Evolutionary conservation across 2,329 filamentous ascomycete genomes (phyloP), one percentile per base, ranked within the genome.

Genomic region (Fusarium pseudograminearum): DNA sequence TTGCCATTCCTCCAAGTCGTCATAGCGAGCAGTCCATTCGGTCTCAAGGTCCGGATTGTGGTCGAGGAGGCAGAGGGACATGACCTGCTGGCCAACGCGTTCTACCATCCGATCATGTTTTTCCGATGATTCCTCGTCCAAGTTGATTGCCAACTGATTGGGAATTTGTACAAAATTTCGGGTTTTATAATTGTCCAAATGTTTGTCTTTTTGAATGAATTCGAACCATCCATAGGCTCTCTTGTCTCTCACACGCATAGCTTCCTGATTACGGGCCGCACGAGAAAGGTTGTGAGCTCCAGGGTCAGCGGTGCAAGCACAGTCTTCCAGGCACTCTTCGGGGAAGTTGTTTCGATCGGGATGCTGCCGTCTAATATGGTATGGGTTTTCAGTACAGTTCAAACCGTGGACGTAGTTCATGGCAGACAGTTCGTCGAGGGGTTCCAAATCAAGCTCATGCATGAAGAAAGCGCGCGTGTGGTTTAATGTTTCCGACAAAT

Each of bases 231-330:
- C 3, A 2, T 8, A 12, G 6, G 53, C 20, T 5, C 7, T 4
- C 16, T n/a, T 53, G n/a, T 34, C n/a, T 26, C 61, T 61, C 12
- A 57, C 33, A 38, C n/a, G 2, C 16, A 42, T 28, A 28, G 46
- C 47, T 22, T 68, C 64, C 6, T 53, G 61, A 16, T 62, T 62
- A 48, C 69, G 64, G 26, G 14, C 40, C 11, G 54, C 51, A 9
- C 69, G 64, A 1, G 67, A 53, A 9, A 63, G 26, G 41, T 71
- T 71, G 31, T 71, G 61, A n/a, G 59, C 47, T 30, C 31, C 53
- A 40, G 69, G 60, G 11, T 48, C 24, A 20, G 3, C 18, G 15
- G 42, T 56, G 28, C 56, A 57, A 8, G n/a, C 8, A 38, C 68
- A 71, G 22, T 67, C 51, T 3, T 4, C 6, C 10, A 33, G 5